Conservation (phyloP, 2,329 filamentous ascomycete genomes). For the Venturia asperata region DNA sequence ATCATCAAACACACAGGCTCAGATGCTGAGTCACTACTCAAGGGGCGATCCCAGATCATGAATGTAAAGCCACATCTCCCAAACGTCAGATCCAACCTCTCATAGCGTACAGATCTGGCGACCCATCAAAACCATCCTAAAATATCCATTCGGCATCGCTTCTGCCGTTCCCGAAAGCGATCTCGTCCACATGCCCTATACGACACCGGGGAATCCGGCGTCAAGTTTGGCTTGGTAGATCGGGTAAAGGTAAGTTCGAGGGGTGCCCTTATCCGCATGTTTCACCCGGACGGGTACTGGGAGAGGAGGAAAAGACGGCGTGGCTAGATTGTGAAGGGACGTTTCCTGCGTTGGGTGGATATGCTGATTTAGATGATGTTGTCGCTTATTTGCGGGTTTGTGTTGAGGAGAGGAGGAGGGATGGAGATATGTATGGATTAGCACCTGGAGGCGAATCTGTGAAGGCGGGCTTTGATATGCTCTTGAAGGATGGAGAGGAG, state of each 20-base stretch:
- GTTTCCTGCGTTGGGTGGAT: background rate
- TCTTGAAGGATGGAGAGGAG: background rate
- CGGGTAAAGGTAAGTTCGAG: background rate
- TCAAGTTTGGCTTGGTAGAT: slow-evolving; percentile 24
- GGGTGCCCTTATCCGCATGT: background rate
- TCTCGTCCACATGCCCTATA: slow-evolving; percentile 27
- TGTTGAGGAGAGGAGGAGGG: background rate
- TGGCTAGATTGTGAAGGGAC: background rate
- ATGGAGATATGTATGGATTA: background rate
- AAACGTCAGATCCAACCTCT: background rate
- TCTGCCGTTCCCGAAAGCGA: slow-evolving; percentile 28
- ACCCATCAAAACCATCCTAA: slow-evolving; percentile 29
- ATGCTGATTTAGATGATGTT: background rate
- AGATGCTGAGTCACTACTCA: slow-evolving; percentile 28
- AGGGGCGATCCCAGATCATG: slow-evolving; percentile 30
- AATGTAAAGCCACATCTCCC: slow-evolving; percentile 24
- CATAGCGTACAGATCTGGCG: slow-evolving; percentile 24
- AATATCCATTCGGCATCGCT: slow-evolving; percentile 30
- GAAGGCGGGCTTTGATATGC: background rate
- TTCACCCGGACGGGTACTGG: background rate
- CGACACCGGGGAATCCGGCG: slow-evolving; percentile 29
- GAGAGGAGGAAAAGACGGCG: background rate
- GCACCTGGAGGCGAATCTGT: background rate
- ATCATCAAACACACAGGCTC: slow-evolving; percentile 26
- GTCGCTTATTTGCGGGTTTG: background rate